Percentiles rank a stretch among this genome's conserved stretches.
These are phyloP conservation scores for Orbilia quercus DNA, from an alignment of 2,329 filamentous ascomycete species.

Conservation along the genomic window DNA sequence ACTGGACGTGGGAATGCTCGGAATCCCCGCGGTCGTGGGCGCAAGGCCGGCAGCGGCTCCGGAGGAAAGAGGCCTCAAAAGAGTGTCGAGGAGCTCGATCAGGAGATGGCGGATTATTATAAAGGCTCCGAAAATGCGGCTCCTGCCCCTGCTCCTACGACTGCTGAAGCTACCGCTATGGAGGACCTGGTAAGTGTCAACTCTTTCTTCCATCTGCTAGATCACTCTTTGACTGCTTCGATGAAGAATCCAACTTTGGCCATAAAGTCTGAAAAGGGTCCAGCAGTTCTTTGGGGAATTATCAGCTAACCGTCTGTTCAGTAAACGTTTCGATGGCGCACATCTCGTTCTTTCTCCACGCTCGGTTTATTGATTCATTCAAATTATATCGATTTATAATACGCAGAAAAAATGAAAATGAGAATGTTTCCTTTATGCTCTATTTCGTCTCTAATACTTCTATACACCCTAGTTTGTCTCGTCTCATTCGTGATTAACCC, in stretches of 20 bases:
- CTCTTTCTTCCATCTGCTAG: conserved; percentile 17
- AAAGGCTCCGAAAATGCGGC: conserved; percentile 67
- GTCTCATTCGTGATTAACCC: background rate
- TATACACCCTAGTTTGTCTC: conserved; percentile 3
- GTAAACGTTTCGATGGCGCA: conserved; percentile 18
- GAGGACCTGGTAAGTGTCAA: conserved; percentile 62
- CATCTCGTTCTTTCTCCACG: background rate
- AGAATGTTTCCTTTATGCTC: conserved; percentile 4
- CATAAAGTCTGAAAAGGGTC: conserved; percentile 34
- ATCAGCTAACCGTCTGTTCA: conserved; percentile 37
- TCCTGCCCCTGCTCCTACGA: conserved; percentile 65
- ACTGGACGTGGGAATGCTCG: conserved; percentile 68
- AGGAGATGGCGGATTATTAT: conserved; percentile 98
- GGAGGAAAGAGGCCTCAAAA: conserved; percentile 74
- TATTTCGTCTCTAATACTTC: background rate
- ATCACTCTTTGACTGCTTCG: conserved; percentile 48
- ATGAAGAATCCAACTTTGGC: conserved; percentile 29
- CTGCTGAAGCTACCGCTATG: conserved; percentile 68
- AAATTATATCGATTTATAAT: conserved; percentile 47
- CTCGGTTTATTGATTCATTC: background rate
- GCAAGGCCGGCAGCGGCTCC: conserved; percentile 70
- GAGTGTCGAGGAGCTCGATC: conserved; percentile 94
- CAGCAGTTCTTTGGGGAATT: conserved; percentile 45
- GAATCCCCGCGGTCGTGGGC: conserved; percentile 63
- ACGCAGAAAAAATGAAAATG: conserved; percentile 18